Evolutionary conservation across 306 rosid species (phyloP).

Genomic region (Trifolium fragiferum): DNA sequence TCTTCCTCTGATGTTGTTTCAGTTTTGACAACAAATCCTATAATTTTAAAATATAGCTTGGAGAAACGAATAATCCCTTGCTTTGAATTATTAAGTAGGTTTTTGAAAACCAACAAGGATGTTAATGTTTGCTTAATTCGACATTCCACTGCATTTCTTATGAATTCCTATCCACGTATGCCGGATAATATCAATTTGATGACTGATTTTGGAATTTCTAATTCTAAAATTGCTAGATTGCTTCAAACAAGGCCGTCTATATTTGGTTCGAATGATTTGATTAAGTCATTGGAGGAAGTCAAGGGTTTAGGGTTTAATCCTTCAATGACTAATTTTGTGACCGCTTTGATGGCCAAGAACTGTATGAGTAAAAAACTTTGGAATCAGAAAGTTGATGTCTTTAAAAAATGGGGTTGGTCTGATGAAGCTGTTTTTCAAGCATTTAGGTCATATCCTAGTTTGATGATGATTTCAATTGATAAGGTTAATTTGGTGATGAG

Average conservation of each 20-base stretch:
- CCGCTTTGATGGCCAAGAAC: slow-evolving; percentile 35
- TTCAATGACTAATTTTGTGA: slow-evolving; percentile 24
- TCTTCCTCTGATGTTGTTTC: not conserved
- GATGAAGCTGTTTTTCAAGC: slow-evolving; percentile 47
- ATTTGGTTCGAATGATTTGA: not conserved
- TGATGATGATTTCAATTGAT: slow-evolving; percentile 43
- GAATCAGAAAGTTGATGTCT: slow-evolving; percentile 48
- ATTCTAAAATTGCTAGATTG: not conserved
- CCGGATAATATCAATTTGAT: not conserved
- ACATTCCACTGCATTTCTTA: not conserved
- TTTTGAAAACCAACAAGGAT: not conserved
- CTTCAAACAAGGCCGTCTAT: not conserved
- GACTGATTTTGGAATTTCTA: not conserved
- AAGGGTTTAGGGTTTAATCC: slow-evolving; percentile 57
- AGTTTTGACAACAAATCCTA: not conserved
- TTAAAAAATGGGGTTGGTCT: slow-evolving; percentile 61
- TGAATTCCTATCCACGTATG: not conserved
- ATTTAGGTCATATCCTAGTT: slow-evolving; percentile 44
- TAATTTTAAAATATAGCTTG: not conserved
- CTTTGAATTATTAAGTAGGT: not conserved
- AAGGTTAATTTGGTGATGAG: slow-evolving; percentile 53
- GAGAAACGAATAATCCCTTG: not conserved
- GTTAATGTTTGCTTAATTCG: not conserved
- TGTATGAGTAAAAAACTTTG: slow-evolving; percentile 40
- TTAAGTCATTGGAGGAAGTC: slow-evolving; percentile 41